phyloP scores from a whole-genome alignment of 2,329 filamentous ascomycete genomes.

The Cordyceps fumosorosea region DNA sequence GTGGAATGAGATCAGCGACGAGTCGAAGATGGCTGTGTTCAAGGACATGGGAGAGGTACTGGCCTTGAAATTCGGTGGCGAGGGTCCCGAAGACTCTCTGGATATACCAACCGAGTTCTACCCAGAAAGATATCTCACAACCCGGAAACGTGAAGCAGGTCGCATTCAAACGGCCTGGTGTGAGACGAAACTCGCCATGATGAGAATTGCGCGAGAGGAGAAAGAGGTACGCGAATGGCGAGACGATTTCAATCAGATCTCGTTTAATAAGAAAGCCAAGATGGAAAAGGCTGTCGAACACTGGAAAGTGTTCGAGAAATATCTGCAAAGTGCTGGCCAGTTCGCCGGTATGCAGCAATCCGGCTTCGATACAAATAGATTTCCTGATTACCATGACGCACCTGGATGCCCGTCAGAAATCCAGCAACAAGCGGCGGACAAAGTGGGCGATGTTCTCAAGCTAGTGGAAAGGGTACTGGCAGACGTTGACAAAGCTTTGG shows the following conservation, averaged over 20 bases:
- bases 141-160: slow-evolving; percentile 38
- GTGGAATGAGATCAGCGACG: slow-evolving; percentile 28
- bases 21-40: slow-evolving; percentile 37
- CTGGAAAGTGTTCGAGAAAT: slow-evolving; percentile 27
- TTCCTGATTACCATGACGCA: slow-evolving; percentile 33
- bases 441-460: slow-evolving; percentile 28
- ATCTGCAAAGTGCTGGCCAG: slow-evolving; percentile 29
- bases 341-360: slow-evolving; percentile 32
- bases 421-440: slow-evolving; percentile 24
- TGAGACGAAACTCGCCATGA: slow-evolving; percentile 25
- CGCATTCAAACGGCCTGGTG: slow-evolving; percentile 35
- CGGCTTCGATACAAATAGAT: slow-evolving; percentile 30
- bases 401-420: slow-evolving; percentile 30
- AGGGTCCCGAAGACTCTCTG: slow-evolving; percentile 36
- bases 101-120: slow-evolving; percentile 47
- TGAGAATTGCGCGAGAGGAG: slow-evolving; percentile 20
- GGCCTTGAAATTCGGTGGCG: slow-evolving; percentile 37
- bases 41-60: slow-evolving; percentile 44
- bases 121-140: slow-evolving; percentile 45
- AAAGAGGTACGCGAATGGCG: slow-evolving; percentile 22
- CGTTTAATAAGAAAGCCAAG: slow-evolving; percentile 24
- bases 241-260: slow-evolving; percentile 21
- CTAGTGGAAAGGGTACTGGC: slow-evolving; percentile 27
- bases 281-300: slow-evolving; percentile 25
- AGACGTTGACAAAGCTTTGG: slow-evolving; percentile 27